Conservation (phyloP, 768 basidiomycete species). For the Piloderma croceum region DNA sequence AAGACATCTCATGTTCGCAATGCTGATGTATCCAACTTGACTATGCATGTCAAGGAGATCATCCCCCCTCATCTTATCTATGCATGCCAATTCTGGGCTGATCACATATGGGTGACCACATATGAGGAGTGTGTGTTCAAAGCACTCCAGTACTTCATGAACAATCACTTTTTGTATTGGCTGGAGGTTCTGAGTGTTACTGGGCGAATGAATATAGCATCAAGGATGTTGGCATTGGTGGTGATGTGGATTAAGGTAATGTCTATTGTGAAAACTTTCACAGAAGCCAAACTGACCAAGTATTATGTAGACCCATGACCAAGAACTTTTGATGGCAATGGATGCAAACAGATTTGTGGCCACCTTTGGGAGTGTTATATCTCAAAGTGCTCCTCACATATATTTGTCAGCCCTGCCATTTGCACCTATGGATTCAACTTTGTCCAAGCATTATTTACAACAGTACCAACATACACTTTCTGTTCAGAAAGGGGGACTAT, state of each 20-base stretch:
- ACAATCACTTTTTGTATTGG: too few species aligned
- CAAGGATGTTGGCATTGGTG: conserved; percentile 23
- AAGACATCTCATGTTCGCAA: conserved; percentile 26
- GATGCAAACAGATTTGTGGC: conserved; percentile 8
- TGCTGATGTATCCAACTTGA: conserved; percentile 20
- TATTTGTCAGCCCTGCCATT: conserved; percentile 23
- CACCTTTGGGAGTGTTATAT: conserved; percentile 5
- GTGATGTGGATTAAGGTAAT: conserved; percentile 21
- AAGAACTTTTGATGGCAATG: conserved; percentile 8
- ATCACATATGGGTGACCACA: conserved; percentile 18
- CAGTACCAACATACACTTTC: conserved; percentile 11
- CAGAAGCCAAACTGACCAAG: conserved; percentile 1
- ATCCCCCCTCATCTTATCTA: conserved; percentile 25
- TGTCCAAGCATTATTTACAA: conserved; percentile 11
- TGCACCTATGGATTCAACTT: conserved; percentile 11
- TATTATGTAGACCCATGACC: conserved; percentile 8
- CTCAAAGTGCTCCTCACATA: conserved; percentile 10
- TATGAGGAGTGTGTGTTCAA: background rate
- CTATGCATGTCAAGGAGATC: conserved; percentile 11
- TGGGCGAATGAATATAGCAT: too few species aligned
- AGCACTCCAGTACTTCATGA: conserved; percentile 12
- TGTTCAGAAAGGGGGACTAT: conserved; percentile 6
- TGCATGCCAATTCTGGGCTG: conserved; percentile 26
- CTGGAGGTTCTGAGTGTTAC: too few species aligned
- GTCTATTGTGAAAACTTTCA: background rate